Evolutionary conservation across 2,329 filamentous ascomycete species (phyloP).

Genomic region (Macrophomina pseudophaseolina): DNA sequence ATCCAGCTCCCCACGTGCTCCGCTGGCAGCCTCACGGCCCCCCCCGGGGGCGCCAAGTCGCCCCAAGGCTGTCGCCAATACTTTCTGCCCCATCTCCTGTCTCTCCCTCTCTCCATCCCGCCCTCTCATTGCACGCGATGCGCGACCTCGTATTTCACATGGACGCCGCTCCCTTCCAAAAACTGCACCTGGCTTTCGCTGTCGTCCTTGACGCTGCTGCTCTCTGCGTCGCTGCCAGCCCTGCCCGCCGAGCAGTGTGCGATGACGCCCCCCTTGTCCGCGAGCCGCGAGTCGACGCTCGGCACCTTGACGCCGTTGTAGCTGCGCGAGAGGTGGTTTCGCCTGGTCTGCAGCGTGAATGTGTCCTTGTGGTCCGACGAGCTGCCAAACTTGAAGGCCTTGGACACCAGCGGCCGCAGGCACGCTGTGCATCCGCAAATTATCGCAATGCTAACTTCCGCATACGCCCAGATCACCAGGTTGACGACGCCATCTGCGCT

Average conservation of each 20-base stretch:
- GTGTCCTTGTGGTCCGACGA: constrained; percentile 21
- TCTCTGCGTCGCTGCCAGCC: constrained; percentile 21
- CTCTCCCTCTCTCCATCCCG: neutral
- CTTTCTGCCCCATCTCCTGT: constrained; percentile 11
- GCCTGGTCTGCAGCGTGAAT: constrained; percentile 13
- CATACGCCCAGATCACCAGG: constrained; percentile 45
- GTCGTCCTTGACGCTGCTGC: constrained; percentile 26
- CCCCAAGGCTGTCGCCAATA: constrained; percentile 12
- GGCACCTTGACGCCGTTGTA: constrained; percentile 15
- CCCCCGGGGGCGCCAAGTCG: constrained; percentile 17
- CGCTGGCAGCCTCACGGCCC: neutral
- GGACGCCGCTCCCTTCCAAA: constrained; percentile 25
- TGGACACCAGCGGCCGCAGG: constrained; percentile 40
- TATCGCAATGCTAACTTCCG: constrained; percentile 42
- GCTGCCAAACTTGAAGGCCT: constrained; percentile 30
- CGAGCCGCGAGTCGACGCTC: constrained; percentile 14
- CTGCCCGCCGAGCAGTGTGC: constrained; percentile 2
- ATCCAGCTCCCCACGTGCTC: neutral
- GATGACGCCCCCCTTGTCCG: neutral
- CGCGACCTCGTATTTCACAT: constrained; percentile 17
- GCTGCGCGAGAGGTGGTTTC: constrained; percentile 1
- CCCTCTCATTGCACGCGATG: constrained; percentile 13
- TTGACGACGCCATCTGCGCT: constrained; percentile 37
- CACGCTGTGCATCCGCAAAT: constrained; percentile 37
- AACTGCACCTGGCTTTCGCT: constrained; percentile 31